A percentile compares a stretch with the other conserved stretches of the same genome.
Conservation (phyloP, 768 basidiomycete species). For the Albatrellus ellisii region DNA sequence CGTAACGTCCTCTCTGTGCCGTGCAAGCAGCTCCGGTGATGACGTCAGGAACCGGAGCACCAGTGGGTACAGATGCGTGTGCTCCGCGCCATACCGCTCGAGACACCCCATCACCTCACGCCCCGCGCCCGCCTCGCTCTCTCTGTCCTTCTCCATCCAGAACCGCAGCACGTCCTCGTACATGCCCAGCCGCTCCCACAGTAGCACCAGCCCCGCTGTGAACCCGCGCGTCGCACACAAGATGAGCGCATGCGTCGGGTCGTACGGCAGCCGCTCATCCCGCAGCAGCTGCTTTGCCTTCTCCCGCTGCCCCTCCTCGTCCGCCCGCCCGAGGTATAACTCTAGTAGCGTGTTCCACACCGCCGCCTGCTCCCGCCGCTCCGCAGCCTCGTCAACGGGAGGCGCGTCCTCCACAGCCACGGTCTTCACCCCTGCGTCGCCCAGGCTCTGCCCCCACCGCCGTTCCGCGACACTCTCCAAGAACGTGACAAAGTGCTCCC, state of each 20-base stretch:
- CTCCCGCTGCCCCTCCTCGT: slow-evolving; percentile 23
- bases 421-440: no score
- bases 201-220: slow-evolving; percentile 70
- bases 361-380: slow-evolving; percentile 60
- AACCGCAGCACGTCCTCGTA: slow-evolving; percentile 90
- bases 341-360: slow-evolving; percentile 96
- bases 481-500: slow-evolving; percentile 71
- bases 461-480: slow-evolving; percentile 74
- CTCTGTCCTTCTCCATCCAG: slow-evolving; percentile 68
- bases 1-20: slow-evolving; percentile 61
- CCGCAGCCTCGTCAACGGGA: slow-evolving; percentile 27
- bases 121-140: slow-evolving; percentile 27
- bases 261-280: slow-evolving; percentile 54
- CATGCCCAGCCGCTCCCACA: slow-evolving; percentile 95
- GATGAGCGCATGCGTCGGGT: slow-evolving; percentile 87
- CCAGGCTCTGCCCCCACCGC: slow-evolving; percentile 69
- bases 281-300: slow-evolving; percentile 69
- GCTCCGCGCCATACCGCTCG: slow-evolving; percentile 53
- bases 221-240: slow-evolving; percentile 80
- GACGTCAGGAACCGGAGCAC: slow-evolving; percentile 86
- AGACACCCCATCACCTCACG: slow-evolving; percentile 61
- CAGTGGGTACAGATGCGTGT: slow-evolving; percentile 73
- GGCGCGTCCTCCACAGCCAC: slow-evolving; percentile 11
- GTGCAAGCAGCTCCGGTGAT: slow-evolving; percentile 53
- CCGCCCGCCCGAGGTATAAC: slow-evolving; percentile 48